Percentiles rank a stretch among this genome's conserved stretches.
Conservation (phyloP, 2,329 filamentous ascomycete species). For the Xylariaceae sp. region DNA sequence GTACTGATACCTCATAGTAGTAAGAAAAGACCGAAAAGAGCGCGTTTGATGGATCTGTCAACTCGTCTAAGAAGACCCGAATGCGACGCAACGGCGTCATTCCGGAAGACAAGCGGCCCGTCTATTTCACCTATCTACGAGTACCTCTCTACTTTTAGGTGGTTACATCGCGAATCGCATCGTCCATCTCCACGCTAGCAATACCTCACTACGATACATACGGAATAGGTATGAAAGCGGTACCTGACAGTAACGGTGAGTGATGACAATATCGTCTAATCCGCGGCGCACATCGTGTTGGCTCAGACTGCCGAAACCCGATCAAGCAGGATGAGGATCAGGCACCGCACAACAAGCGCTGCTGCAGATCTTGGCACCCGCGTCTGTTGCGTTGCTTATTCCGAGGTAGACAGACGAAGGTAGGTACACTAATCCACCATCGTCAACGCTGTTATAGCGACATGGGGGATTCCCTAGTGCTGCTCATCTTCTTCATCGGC, state of each 20-base stretch:
- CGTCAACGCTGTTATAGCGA: not conserved
- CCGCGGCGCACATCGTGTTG: not conserved
- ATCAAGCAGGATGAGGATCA: not conserved
- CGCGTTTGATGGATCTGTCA: too few relatives aligned
- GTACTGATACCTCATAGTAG: too few relatives aligned
- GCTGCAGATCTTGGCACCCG: not conserved
- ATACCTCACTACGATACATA: too few relatives aligned
- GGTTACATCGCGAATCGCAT: too few relatives aligned
- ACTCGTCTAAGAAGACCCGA: constrained; percentile 4
- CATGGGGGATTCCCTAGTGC: too few relatives aligned
- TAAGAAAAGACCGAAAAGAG: too few relatives aligned
- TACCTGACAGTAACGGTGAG: too few relatives aligned
- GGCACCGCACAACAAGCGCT: not conserved
- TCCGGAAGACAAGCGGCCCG: not conserved
- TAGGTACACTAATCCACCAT: not conserved
- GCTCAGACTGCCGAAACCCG: not conserved
- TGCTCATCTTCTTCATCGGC: too few relatives aligned
- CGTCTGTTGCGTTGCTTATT: not conserved
- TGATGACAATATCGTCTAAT: not conserved
- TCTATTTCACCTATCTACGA: not conserved
- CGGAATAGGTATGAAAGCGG: too few relatives aligned
- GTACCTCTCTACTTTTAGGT: not conserved
- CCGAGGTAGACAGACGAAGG: not conserved
- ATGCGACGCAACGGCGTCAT: constrained; percentile 13
- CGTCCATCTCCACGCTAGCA: too few relatives aligned